These are phyloP conservation scores for Fusarium sp. DNA, from an alignment of 2,329 filamentous ascomycete species.

Conservation along the genomic window DNA sequence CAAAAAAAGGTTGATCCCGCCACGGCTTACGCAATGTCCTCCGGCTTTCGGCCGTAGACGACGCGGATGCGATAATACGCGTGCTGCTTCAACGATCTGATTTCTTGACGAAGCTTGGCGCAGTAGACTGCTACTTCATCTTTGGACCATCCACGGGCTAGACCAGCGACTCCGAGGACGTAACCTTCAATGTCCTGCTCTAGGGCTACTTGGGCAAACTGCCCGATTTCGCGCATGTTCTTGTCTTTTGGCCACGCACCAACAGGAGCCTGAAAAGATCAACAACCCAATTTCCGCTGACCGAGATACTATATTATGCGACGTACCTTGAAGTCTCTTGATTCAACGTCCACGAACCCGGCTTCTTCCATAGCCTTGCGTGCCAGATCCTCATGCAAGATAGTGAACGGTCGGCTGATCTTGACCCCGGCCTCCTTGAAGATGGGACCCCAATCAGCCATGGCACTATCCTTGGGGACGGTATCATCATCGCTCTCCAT, in stretches of 20 bases:
- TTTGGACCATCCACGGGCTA: conserved; percentile 50
- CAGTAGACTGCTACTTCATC: conserved; percentile 48
- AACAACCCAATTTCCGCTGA: not conserved
- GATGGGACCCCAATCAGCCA: conserved; percentile 37
- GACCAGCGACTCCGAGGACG: conserved; percentile 42
- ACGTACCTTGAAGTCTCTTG: conserved; percentile 4
- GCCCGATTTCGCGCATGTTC: conserved; percentile 11
- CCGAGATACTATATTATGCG: too few species aligned
- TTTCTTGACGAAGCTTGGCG: conserved; percentile 46
- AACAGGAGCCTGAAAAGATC: not conserved
- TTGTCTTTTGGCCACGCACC: conserved; percentile 19
- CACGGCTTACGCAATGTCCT: not conserved
- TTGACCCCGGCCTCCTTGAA: conserved; percentile 43
- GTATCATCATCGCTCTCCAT: conserved; percentile 45
- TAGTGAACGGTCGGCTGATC: conserved; percentile 42
- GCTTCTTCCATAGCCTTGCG: conserved; percentile 15
- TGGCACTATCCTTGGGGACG: conserved; percentile 39
- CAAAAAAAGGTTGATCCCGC: not conserved
- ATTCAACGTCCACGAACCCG: conserved; percentile 13
- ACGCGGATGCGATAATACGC: conserved; percentile 40
- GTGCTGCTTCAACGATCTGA: conserved; percentile 37
- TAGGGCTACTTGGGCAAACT: conserved; percentile 45
- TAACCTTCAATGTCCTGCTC: conserved; percentile 50
- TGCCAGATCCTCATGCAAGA: conserved; percentile 6
- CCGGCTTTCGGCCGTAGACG: conserved; percentile 31